Evolutionary conservation across 805 yeast species (phyloP).

Genomic region (Torulaspora indica): DNA sequence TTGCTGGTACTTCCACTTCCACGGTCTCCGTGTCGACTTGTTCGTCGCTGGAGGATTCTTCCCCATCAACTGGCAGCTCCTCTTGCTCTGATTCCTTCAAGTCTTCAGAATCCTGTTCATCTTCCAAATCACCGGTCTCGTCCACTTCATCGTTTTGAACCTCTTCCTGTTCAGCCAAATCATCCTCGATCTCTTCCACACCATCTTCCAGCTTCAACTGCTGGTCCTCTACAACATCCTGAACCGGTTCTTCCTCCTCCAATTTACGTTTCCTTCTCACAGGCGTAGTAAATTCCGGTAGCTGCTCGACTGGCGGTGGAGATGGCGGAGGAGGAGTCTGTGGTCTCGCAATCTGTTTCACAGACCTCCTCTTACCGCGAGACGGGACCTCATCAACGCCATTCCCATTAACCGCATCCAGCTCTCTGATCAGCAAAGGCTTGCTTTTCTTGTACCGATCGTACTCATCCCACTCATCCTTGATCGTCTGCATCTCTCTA

Average conservation of each 20-base stretch:
- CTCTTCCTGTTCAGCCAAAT: conserved; percentile 6
- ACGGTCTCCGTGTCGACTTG: conserved; percentile 8
- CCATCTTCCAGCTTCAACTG: conserved; percentile 6
- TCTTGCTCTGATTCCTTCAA: conserved; percentile 18
- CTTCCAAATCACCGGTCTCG: conserved; percentile 11
- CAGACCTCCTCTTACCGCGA: conserved; percentile 4
- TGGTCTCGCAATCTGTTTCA: not conserved
- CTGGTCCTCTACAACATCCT: conserved; percentile 5
- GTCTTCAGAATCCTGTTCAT: conserved; percentile 6
- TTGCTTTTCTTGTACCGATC: conserved; percentile 15
- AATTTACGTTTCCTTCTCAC: conserved; percentile 2
- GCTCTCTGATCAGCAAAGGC: conserved; percentile 14
- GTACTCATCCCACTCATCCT: conserved; percentile 29
- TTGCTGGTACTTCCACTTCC: conserved; percentile 9
- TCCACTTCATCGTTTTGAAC: conserved; percentile 13
- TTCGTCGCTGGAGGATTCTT: conserved; percentile 1
- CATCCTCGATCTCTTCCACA: conserved; percentile 1
- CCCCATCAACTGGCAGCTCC: conserved; percentile 8
- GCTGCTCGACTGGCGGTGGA: not conserved
- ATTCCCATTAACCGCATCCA: conserved; percentile 5
- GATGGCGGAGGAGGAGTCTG: conserved; percentile 1
- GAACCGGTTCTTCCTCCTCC: conserved; percentile 1
- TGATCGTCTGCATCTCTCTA: conserved; percentile 20
- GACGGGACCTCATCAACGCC: not conserved
- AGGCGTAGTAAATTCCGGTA: not conserved